phyloP scores from a whole-genome alignment of 495 filamentous ascomycete genomes.

The Monascus purpureus region DNA sequence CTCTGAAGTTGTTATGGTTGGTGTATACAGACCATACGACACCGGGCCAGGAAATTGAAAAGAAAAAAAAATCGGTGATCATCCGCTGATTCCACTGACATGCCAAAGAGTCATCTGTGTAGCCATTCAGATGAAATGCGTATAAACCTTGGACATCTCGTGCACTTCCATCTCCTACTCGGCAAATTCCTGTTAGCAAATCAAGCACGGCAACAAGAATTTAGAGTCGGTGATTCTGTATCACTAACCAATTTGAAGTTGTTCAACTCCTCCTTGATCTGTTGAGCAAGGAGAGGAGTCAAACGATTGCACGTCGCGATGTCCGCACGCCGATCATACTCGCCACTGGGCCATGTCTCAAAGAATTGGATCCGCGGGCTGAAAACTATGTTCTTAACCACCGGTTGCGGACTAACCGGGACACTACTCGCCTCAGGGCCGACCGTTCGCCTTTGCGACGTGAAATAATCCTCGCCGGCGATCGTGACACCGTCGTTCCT shows the following conservation, averaged over 20 bases:
- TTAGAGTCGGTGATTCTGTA: too few relatives aligned
- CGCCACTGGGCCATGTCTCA: slow-evolving; percentile 87
- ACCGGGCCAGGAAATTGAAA: slow-evolving; percentile 6
- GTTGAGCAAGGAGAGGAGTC: slow-evolving; percentile 92
- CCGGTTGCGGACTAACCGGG: slow-evolving; percentile 59
- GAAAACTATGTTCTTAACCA: slow-evolving; percentile 66
- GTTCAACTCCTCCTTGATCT: slow-evolving; percentile 99
- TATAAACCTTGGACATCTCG: slow-evolving; percentile 95
- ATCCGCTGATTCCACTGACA: too few relatives aligned
- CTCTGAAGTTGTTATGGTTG: too few relatives aligned
- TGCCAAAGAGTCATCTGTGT: too few relatives aligned
- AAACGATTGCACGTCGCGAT: slow-evolving; percentile 96
- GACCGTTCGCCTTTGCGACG: slow-evolving; percentile 50
- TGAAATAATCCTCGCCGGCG: slow-evolving; percentile 80
- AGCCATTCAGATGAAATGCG: slow-evolving; percentile 96
- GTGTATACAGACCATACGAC: too few relatives aligned
- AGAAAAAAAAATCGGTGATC: slow-evolving; percentile 10
- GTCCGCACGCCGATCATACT: slow-evolving; percentile 93
- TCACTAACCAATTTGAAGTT: slow-evolving; percentile 95
- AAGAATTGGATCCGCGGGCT: slow-evolving; percentile 89
- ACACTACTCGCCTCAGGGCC: slow-evolving; percentile 56
- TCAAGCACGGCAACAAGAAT: neutral
- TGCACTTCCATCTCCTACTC: slow-evolving; percentile 99
- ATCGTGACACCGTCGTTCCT: slow-evolving; percentile 55
- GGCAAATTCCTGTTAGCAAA: slow-evolving; percentile 16